These are phyloP conservation scores for Bassia scoparia DNA, from an alignment of 148 eudicot genomes.

Conservation along the genomic window DNA sequence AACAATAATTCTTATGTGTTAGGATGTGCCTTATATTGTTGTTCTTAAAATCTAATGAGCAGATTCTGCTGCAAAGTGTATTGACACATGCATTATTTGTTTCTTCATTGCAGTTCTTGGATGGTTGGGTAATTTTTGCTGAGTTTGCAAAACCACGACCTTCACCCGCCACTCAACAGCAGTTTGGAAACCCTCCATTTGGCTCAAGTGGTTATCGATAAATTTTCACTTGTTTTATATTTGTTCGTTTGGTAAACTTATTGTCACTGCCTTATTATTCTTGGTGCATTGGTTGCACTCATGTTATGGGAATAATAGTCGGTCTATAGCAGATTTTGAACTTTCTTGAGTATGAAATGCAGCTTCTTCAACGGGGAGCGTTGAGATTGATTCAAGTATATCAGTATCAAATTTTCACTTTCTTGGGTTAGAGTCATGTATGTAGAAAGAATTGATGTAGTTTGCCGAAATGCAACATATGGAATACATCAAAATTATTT, in stretches of 20 bases:
- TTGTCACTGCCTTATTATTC: background rate
- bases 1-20: background rate
- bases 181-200: constrained; percentile 32
- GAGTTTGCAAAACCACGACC: constrained; percentile 69
- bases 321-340: background rate
- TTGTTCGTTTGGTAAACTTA: background rate
- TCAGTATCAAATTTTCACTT: background rate
- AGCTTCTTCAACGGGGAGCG: background rate
- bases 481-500: too few species aligned
- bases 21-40: too few species aligned
- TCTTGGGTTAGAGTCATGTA: background rate
- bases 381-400: background rate
- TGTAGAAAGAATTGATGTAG: background rate
- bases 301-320: background rate
- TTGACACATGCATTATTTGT: background rate
- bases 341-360: background rate
- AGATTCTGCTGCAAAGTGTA: background rate
- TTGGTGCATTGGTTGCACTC: background rate
- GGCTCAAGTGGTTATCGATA: constrained; percentile 22
- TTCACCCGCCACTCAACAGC: constrained; percentile 30
- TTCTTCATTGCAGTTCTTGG: constrained; percentile 56
- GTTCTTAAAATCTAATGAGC: background rate
- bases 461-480: too few species aligned
- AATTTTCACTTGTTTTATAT: background rate
- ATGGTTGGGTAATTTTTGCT: constrained; percentile 89